A percentile compares a stretch with the other conserved stretches of the same genome.
phyloP scores from a whole-genome alignment of 331 rosid genomes.

The Quercus lobata region DNA sequence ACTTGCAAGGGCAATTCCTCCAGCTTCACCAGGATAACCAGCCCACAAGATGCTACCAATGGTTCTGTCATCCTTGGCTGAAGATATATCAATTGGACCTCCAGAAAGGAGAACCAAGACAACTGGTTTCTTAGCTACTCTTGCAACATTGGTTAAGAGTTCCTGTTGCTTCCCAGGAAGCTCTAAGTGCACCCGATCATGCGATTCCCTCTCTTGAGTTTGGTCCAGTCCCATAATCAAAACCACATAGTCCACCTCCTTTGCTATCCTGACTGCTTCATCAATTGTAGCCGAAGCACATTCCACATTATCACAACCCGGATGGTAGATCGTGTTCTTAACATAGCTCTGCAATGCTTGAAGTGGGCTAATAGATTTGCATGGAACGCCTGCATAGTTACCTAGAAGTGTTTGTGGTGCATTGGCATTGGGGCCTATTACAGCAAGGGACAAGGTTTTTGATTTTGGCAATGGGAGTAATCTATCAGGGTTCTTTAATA shows the following conservation, averaged over 20 bases:
- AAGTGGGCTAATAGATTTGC: conserved; percentile 51
- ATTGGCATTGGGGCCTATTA: conserved; percentile 83
- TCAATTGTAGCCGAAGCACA: conserved; percentile 42
- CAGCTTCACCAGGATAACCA: conserved; percentile 90
- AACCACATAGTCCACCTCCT: conserved; percentile 60
- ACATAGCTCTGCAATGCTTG: conserved; percentile 44
- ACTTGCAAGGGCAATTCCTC: conserved; percentile 76
- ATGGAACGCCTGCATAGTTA: conserved; percentile 75
- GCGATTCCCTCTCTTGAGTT: conserved; percentile 62
- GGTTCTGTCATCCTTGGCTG: conserved; percentile 47
- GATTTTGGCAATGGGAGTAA: conserved; percentile 68
- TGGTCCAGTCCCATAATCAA: conserved; percentile 85
- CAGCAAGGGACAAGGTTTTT: conserved; percentile 50
- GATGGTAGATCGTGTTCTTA: conserved; percentile 30
- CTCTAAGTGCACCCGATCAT: conserved; percentile 48
- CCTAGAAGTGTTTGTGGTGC: conserved; percentile 45
- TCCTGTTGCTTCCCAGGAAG: conserved; percentile 69
- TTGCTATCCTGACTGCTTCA: conserved; percentile 49
- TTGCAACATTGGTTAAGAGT: conserved; percentile 54
- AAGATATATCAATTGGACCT: conserved; percentile 77
- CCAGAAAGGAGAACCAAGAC: conserved; percentile 73
- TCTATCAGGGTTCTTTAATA: conserved; percentile 53
- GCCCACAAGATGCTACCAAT: conserved; percentile 90
- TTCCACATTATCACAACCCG: conserved; percentile 48
- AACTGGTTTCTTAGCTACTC: conserved; percentile 63